Conservation (phyloP, 257 asterid genomes). For the Rubia yunnanensis region DNA sequence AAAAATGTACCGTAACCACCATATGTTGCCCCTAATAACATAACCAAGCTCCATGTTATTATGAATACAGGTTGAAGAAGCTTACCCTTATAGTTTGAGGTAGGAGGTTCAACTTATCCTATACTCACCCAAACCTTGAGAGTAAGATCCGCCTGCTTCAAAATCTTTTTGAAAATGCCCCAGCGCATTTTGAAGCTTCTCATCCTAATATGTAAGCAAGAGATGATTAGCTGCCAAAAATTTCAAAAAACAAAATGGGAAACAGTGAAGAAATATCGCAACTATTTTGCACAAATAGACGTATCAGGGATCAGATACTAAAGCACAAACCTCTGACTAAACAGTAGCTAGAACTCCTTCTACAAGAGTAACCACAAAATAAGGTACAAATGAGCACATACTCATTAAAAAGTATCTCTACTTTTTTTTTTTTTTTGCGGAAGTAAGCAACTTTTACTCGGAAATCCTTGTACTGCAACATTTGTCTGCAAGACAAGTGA, state of each 20-base stretch:
- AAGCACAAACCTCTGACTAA: not conserved
- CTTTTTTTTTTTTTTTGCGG: too few species aligned
- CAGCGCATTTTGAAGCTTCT: conserved; percentile 67
- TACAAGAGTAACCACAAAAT: not conserved
- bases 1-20: conserved; percentile 95
- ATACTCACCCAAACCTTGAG: conserved; percentile 79
- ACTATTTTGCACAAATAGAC: not conserved
- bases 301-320: not conserved
- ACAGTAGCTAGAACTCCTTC: not conserved
- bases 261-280: not conserved
- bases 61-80: conserved; percentile 13
- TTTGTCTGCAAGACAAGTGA: not conserved
- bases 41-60: conserved; percentile 20
- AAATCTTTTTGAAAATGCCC: conserved; percentile 93
- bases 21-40: conserved; percentile 59
- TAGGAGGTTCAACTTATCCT: conserved; percentile 12
- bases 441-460: too few species aligned
- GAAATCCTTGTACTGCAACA: not conserved
- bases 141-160: conserved; percentile 85
- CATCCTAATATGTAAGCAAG: conserved; percentile 39
- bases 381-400: not conserved
- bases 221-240: not conserved
- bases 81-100: conserved; percentile 7
- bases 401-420: not conserved
- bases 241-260: not conserved